Base-by-base conservation (phyloP, 2,329 filamentous ascomycete species). In the Cordyceps militaris region DNA sequence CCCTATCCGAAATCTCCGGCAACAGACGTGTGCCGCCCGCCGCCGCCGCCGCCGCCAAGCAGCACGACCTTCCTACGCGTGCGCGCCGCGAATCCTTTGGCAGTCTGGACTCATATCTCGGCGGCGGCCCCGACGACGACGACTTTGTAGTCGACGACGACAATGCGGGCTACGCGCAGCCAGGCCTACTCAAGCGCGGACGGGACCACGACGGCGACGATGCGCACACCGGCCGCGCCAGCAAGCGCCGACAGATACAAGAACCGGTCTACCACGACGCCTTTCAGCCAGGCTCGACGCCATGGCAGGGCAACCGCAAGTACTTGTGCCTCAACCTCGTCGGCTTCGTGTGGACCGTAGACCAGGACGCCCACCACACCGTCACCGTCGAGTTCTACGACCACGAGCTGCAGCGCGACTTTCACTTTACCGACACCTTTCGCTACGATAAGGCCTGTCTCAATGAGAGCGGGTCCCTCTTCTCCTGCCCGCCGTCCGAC, bases 341-440 rank as follows among this genome's bases (percentile, higher is more conserved):
- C 55, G 94, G 95, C 1, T 94, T 95, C 67, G 89, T 97, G 9
- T 99, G 94, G 91, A 97, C 93, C 0, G 90, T 99, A 19, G 89
- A 96, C 64, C 94, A 99, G 71, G 92, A 97, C 67, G 89, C 88
- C 0, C 88, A 93, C 65, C 85, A 97, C 69, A 99, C 94, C 1
- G 87, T 99, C 11, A 97, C 92, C 0, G 92, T 97, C 2, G 94
- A 97, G 66, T 99, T 99, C 70, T 97, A 97, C 70, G 95, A 99
- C 70, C 88, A 91, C 59, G 91, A 96, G 64, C 86, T 88, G 59
- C 88, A 96, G 69, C 83, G 93, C 49, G 91, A 97, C 70, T 97
- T 97, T 66, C 94, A 97, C 74, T 97, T 99, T 70, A 97, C 92
- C 13, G 94, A 99, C 69, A 93, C 91, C 1, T 97, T 91, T 69